Percentiles rank a stretch among this genome's conserved stretches.
These are phyloP conservation scores for Penicillium mononematosum DNA, from an alignment of 495 filamentous ascomycete species.

Conservation along the genomic window DNA sequence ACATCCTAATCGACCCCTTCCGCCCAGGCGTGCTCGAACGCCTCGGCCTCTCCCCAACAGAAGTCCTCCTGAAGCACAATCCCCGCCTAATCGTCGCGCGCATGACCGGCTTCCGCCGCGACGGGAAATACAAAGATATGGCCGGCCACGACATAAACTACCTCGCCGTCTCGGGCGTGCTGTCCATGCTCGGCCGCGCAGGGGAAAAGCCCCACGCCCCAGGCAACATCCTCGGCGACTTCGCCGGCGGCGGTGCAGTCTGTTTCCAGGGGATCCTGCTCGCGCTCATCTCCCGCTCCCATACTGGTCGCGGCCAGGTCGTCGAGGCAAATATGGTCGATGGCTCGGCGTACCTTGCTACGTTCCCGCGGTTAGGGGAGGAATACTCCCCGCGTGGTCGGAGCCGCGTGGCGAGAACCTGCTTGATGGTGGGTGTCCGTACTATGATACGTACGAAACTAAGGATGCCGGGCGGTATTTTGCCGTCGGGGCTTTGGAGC, in stretches of 20 bases:
- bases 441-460: constrained; percentile 85
- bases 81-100: constrained; percentile 78
- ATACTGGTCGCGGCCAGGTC: constrained; percentile 72
- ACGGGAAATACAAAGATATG: constrained; percentile 81
- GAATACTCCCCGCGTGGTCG: constrained; percentile 58
- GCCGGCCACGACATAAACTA: constrained; percentile 99
- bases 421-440: constrained; percentile 82
- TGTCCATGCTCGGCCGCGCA: constrained; percentile 70
- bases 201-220: constrained; percentile 73
- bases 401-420: constrained; percentile 68
- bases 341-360: constrained; percentile 72
- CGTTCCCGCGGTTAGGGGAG: constrained; percentile 65
- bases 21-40: constrained; percentile 87
- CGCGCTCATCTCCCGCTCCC: constrained; percentile 40
- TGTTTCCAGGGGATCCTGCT: constrained; percentile 60
- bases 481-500: constrained; percentile 88
- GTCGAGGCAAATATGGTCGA: constrained; percentile 98
- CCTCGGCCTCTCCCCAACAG: constrained; percentile 66
- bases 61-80: constrained; percentile 62
- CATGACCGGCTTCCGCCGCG: constrained; percentile 84
- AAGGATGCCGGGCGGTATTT: constrained; percentile 74
- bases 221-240: constrained; percentile 82
- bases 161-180: constrained; percentile 79
- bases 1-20: constrained; percentile 90
- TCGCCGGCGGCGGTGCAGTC: constrained; percentile 83